Percentiles rank a stretch among this genome's conserved stretches.
These are phyloP conservation scores for Tubosaeta brunneosetosa DNA, from an alignment of 768 basidiomycete genomes.

Conservation along the genomic window DNA sequence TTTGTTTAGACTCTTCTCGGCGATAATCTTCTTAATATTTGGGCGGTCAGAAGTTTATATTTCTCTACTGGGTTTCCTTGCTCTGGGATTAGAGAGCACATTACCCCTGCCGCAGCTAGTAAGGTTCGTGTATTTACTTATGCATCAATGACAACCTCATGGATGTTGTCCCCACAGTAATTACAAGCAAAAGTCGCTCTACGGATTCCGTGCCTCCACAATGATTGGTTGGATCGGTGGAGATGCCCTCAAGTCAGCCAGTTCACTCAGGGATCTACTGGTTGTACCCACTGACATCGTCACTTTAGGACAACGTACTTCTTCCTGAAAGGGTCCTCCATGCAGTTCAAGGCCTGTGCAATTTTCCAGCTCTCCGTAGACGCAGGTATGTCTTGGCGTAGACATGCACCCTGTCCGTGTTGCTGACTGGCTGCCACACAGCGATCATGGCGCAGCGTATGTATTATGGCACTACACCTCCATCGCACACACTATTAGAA, in stretches of 20 bases:
- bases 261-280: conserved; percentile 4
- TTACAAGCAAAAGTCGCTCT: conserved; percentile 70
- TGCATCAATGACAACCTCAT: conserved; percentile 16
- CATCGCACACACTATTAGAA: conserved; percentile 43
- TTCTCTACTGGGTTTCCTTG: conserved; percentile 64
- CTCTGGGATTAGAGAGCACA: conserved; percentile 79
- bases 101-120: conserved; percentile 82
- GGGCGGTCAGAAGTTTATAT: conserved; percentile 59
- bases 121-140: conserved; percentile 42
- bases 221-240: conserved; percentile 81
- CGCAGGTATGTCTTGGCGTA: conserved; percentile 46
- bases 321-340: conserved; percentile 63
- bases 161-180: conserved; percentile 46
- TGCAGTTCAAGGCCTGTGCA: conserved; percentile 81
- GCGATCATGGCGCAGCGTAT: conserved; percentile 72
- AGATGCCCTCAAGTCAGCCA: conserved; percentile 74
- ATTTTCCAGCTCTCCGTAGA: conserved; percentile 82
- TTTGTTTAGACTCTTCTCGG: conserved; percentile 49
- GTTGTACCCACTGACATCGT: conserved; percentile 15
- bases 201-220: conserved; percentile 82
- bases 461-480: conserved; percentile 68
- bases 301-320: conserved; percentile 67
- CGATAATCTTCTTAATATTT: conserved; percentile 73
- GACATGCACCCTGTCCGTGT: conserved; percentile 3
- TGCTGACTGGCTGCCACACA: conserved; percentile 26